A percentile compares a stretch with the other conserved stretches of the same genome.
These are phyloP conservation scores for Microglena sp. DNA, from an alignment of 139 green algal species.

Conservation along the genomic window DNA sequence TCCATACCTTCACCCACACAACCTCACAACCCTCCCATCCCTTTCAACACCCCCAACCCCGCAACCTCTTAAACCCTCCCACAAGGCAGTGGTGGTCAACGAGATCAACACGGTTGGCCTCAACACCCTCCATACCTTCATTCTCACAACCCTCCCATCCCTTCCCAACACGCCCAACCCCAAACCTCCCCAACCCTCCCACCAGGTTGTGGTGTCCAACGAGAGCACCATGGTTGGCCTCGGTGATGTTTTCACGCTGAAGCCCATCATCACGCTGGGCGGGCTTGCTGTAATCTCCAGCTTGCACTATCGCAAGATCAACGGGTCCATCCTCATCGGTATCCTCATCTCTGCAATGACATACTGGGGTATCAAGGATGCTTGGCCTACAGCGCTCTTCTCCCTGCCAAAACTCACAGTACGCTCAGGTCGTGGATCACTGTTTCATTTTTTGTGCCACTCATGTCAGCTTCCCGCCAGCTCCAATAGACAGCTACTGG, in stretches of 20 bases:
- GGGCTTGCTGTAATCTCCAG: constrained; percentile 26
- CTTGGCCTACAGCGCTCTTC: constrained; percentile 2
- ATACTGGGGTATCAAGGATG: not conserved
- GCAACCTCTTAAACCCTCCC: no score
- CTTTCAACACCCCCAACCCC: no score
- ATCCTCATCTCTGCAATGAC: constrained; percentile 16
- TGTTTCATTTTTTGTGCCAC: no score
- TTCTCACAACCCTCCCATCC: not conserved
- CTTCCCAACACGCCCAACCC: not conserved
- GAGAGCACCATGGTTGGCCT: not conserved
- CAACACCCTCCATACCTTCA: not conserved
- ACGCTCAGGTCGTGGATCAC: no score
- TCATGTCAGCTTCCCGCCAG: no score
- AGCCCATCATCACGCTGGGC: not conserved
- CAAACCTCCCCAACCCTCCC: not conserved
- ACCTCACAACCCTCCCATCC: no score
- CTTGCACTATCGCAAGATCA: constrained; percentile 27
- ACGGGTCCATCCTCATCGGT: constrained; percentile 35
- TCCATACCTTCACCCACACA: no score
- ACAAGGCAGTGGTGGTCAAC: not conserved
- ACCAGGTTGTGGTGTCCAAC: no score
- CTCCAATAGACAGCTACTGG: no score
- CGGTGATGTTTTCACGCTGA: not conserved
- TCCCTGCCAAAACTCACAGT: not conserved
- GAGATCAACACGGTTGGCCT: not conserved